A percentile compares a stretch with the other conserved stretches of the same genome.
Conservation (phyloP, 495 filamentous ascomycete genomes). For the Aspergillus hancockii region DNA sequence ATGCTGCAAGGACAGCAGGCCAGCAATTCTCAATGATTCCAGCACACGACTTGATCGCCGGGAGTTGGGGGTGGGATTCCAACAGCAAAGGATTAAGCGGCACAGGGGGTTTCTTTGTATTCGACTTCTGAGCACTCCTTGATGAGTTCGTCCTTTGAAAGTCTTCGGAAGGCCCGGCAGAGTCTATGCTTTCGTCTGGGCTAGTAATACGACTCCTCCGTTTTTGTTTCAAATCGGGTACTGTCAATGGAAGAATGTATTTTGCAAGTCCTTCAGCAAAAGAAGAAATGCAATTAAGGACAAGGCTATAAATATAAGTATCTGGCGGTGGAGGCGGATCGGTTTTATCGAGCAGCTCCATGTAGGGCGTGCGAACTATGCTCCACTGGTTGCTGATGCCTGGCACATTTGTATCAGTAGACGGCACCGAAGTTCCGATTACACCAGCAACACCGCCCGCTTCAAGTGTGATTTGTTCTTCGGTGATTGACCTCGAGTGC, state of each 20-base stretch:
- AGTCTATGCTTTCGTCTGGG: slow-evolving; percentile 40
- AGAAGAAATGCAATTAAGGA: slow-evolving; percentile 81
- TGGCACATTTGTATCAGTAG: slow-evolving; percentile 59
- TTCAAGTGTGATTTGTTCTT: slow-evolving; percentile 84
- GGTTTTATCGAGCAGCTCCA: slow-evolving; percentile 91
- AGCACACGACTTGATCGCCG: slow-evolving; percentile 72
- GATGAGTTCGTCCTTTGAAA: slow-evolving; percentile 36
- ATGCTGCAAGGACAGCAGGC: slow-evolving; percentile 91
- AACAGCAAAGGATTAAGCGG: slow-evolving; percentile 80
- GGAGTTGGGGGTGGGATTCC: slow-evolving; percentile 66
- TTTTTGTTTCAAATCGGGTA: slow-evolving; percentile 58
- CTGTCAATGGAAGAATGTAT: slow-evolving; percentile 86
- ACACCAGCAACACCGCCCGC: slow-evolving; percentile 85
- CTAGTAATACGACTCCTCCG: slow-evolving; percentile 49
- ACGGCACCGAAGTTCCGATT: slow-evolving; percentile 72
- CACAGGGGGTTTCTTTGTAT: slow-evolving; percentile 60
- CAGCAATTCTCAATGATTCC: slow-evolving; percentile 87
- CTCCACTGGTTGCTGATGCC: slow-evolving; percentile 93
- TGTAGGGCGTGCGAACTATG: slow-evolving; percentile 79
- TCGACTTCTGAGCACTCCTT: slow-evolving; percentile 32
- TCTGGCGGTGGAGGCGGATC: slow-evolving; percentile 83
- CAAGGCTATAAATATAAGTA: slow-evolving; percentile 90
- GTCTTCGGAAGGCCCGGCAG: slow-evolving; percentile 40
- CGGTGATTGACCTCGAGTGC: slow-evolving; percentile 47
- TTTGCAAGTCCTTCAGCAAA: slow-evolving; percentile 91